Percentiles rank a stretch among this genome's conserved stretches.
phyloP scores from a whole-genome alignment of 2,329 filamentous ascomycete species.

The Polytolypa hystricis region DNA sequence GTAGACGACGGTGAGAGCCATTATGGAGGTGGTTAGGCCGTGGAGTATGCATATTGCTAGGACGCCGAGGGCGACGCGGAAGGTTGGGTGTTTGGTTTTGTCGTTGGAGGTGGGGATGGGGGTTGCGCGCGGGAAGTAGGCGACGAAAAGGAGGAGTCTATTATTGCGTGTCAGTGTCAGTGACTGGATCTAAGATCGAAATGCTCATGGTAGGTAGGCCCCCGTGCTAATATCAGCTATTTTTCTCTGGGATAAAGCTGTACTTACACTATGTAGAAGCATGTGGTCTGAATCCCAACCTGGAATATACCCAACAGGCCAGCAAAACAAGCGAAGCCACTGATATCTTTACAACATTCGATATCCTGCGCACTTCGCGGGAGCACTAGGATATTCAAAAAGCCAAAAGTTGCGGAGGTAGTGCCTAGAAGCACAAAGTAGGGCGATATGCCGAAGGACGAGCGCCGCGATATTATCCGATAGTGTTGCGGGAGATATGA shows the following conservation, averaged over 20 bases:
- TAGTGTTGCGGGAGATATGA: slow-evolving; percentile 93
- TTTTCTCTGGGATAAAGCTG: too few species aligned
- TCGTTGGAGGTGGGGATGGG: slow-evolving; percentile 28
- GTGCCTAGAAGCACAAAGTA: slow-evolving; percentile 92
- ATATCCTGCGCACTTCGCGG: slow-evolving; percentile 76
- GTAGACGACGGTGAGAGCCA: slow-evolving; percentile 55
- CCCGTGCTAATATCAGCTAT: too few species aligned
- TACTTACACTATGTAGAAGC: slow-evolving; percentile 80
- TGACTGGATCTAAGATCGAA: neutral
- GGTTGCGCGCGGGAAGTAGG: slow-evolving; percentile 70
- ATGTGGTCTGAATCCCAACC: slow-evolving; percentile 82
- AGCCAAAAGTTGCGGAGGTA: slow-evolving; percentile 75
- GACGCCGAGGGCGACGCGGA: slow-evolving; percentile 68
- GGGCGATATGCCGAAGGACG: slow-evolving; percentile 88
- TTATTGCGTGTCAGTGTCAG: slow-evolving; percentile 1
- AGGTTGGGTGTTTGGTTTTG: slow-evolving; percentile 46
- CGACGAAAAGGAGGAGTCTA: slow-evolving; percentile 83
- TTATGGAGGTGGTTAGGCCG: slow-evolving; percentile 56
- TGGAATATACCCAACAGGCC: slow-evolving; percentile 82
- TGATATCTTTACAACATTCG: slow-evolving; percentile 72
- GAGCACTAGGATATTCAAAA: slow-evolving; percentile 84
- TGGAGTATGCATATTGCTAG: slow-evolving; percentile 63
- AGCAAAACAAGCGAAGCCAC: slow-evolving; percentile 69
- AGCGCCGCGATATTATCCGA: slow-evolving; percentile 74
- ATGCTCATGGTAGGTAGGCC: neutral